phyloP scores from a whole-genome alignment of 495 filamentous ascomycete genomes.

The Aspergillus saccharolyticus region DNA sequence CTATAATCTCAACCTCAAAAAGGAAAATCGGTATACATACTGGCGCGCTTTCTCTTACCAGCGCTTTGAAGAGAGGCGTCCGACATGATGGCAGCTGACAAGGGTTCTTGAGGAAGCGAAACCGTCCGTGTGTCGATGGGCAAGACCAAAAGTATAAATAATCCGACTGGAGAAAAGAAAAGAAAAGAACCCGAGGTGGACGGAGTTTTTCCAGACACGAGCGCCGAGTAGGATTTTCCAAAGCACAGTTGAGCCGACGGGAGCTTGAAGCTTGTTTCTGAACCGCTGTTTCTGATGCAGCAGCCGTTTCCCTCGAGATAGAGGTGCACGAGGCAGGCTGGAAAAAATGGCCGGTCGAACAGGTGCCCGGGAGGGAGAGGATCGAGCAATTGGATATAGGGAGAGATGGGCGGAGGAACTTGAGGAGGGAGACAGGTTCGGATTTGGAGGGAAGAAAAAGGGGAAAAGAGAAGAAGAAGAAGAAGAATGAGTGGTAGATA shows the following conservation, averaged over 20 bases:
- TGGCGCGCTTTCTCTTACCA: conserved; percentile 49
- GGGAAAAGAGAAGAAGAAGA: not conserved
- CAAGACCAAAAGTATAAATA: conserved; percentile 1
- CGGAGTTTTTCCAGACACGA: conserved; percentile 13
- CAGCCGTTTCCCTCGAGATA: not conserved
- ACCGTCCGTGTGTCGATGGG: not conserved
- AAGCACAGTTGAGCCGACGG: not conserved
- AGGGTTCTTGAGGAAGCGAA: not conserved
- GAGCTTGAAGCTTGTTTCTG: not conserved
- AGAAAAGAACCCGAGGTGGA: conserved; percentile 1
- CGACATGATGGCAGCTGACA: conserved; percentile 23
- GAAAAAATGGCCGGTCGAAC: not conserved
- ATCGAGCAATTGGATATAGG: too few species aligned
- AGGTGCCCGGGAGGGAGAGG: not conserved
- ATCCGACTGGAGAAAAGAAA: conserved; percentile 18
- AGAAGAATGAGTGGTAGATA: not conserved
- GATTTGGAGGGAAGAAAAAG: too few species aligned
- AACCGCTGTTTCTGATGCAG: not conserved
- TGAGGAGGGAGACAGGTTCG: too few species aligned
- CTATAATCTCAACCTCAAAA: not conserved
- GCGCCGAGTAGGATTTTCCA: not conserved
- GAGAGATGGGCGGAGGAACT: too few species aligned
- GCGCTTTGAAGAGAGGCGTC: conserved; percentile 33
- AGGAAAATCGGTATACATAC: conserved; percentile 12
- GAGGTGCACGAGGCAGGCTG: too few species aligned